A percentile compares a stretch with the other conserved stretches of the same genome.
Conservation (phyloP, 495 filamentous ascomycete genomes). For the Neurospora sp. region DNA sequence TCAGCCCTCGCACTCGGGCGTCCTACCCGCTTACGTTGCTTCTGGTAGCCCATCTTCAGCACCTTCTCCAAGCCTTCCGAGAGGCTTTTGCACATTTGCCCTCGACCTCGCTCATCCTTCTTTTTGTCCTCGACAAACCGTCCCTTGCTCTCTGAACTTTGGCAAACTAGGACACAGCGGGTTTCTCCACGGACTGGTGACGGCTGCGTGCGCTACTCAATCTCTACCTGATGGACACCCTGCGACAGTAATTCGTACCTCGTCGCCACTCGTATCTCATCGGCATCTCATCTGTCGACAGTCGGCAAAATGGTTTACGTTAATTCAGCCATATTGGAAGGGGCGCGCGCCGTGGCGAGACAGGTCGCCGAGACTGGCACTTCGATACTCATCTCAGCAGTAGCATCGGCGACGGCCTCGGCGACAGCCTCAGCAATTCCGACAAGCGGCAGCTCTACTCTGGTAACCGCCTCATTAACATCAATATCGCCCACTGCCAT, state of each 20-base stretch:
- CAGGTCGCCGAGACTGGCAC: slow-evolving; percentile 8
- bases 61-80: not conserved
- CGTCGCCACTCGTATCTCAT: slow-evolving; percentile 11
- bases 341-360: slow-evolving; percentile 16
- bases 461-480: not conserved
- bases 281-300: not conserved
- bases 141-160: not conserved
- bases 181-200: not conserved
- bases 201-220: not conserved
- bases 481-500: not conserved
- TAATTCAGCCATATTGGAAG: slow-evolving; percentile 17
- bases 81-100: not conserved
- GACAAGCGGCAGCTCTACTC: not conserved
- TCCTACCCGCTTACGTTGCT: not conserved
- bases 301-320: slow-evolving; percentile 19
- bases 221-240: slow-evolving; percentile 19
- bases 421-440: not conserved
- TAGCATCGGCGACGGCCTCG: not conserved
- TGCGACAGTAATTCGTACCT: slow-evolving; percentile 10
- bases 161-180: not conserved
- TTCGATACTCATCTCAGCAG: not conserved
- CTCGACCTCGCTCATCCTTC: not conserved
- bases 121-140: not conserved
- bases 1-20: not conserved
- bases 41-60: not conserved